These are phyloP conservation scores for Piromyces sp. DNA, from an alignment of 192 early-diverging fungal genomes.

Conservation along the genomic window DNA sequence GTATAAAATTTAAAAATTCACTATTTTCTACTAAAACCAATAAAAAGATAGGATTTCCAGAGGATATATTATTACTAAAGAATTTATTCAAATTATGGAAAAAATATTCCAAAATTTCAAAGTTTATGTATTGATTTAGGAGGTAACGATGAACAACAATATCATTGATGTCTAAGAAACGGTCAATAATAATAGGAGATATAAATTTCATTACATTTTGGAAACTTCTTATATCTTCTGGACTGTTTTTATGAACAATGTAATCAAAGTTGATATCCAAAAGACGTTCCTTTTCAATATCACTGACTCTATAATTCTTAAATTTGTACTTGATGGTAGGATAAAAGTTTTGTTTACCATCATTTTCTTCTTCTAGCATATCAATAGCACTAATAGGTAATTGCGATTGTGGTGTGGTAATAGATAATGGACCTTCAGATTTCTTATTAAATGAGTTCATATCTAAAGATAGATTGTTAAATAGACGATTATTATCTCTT, in stretches of 20 bases:
- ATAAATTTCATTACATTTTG: not conserved
- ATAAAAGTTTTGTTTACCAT: not conserved
- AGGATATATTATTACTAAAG: not conserved
- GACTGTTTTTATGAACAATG: not conserved
- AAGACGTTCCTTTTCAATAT: not conserved
- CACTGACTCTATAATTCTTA: not conserved
- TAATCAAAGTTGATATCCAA: not conserved
- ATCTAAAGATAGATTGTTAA: too few relatives aligned
- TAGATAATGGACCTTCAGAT: not conserved
- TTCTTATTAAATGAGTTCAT: not conserved
- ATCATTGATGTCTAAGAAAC: not conserved
- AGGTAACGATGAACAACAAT: not conserved
- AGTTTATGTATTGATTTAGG: not conserved
- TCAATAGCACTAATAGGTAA: not conserved
- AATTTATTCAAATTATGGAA: not conserved
- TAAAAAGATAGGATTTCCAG: not conserved
- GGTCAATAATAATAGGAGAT: not conserved
- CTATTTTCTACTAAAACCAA: not conserved
- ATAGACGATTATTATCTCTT: too few relatives aligned
- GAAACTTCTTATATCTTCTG: not conserved
- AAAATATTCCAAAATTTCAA: not conserved
- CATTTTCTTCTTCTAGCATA: not conserved
- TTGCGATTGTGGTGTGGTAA: not conserved
- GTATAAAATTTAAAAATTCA: not conserved
- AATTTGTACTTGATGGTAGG: not conserved